phyloP scores from a whole-genome alignment of 1,139 yeast species.

The Pichia sp. region DNA sequence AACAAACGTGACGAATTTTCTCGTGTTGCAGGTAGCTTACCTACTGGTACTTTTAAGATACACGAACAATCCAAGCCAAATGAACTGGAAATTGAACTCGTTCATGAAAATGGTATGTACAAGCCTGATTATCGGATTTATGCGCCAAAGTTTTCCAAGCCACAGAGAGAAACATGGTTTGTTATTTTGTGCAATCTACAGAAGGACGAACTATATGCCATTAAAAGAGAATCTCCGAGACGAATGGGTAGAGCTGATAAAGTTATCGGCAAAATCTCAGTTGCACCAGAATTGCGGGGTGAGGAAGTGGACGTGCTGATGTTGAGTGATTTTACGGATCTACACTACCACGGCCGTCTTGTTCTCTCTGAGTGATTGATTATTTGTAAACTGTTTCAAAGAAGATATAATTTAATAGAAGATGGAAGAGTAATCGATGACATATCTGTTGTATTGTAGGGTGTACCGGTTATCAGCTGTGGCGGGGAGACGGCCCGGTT shows the following conservation, averaged over 20 bases:
- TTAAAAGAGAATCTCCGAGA: conserved; percentile 65
- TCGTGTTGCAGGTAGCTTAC: conserved; percentile 38
- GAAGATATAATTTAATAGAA: background rate
- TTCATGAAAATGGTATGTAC: conserved; percentile 48
- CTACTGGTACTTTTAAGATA: conserved; percentile 26
- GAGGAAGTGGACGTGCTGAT: conserved; percentile 37
- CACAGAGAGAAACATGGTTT: conserved; percentile 95
- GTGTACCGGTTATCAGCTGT: no score
- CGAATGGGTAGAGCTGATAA: conserved; percentile 25
- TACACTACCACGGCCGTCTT: conserved; percentile 30
- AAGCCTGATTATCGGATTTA: conserved; percentile 58
- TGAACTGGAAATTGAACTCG: conserved; percentile 38
- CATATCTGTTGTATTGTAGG: no score
- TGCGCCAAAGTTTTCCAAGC: conserved; percentile 79
- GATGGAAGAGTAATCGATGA: no score
- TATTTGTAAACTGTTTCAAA: background rate
- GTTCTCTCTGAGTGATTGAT: background rate
- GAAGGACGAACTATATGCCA: conserved; percentile 43
- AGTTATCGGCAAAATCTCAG: conserved; percentile 41
- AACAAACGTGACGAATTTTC: conserved; percentile 28
- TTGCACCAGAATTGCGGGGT: conserved; percentile 46
- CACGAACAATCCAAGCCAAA: conserved; percentile 16
- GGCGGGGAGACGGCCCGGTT: no score
- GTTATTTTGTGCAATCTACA: conserved; percentile 48
- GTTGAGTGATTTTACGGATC: conserved; percentile 63